Percentiles rank a stretch among this genome's conserved stretches.
Evolutionary conservation across 371 early-diverging fungal genomes (phyloP).

Genomic region (Mortierella sp.): DNA sequence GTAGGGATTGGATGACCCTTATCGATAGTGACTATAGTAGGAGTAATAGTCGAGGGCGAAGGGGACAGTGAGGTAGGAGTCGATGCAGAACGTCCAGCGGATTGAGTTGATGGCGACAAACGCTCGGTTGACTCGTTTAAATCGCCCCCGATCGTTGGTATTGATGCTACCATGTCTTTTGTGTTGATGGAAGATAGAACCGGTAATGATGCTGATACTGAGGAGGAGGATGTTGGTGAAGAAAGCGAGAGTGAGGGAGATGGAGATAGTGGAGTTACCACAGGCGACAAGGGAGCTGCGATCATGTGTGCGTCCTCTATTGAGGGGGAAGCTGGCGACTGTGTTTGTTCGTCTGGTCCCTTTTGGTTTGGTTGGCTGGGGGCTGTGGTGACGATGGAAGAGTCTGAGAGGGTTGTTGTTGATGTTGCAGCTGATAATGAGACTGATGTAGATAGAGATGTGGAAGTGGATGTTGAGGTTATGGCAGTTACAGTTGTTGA

Average conservation of each 20-base stretch:
- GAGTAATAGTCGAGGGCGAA: conserved; percentile 8
- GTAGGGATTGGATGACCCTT: conserved; percentile 55
- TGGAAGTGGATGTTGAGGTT: not conserved
- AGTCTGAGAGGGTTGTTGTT: conserved; percentile 1
- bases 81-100: conserved; percentile 16
- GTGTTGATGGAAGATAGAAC: conserved; percentile 8
- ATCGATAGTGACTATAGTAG: conserved; percentile 29
- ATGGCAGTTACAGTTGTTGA: not conserved
- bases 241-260: conserved; percentile 22
- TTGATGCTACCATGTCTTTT: conserved; percentile 4
- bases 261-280: conserved; percentile 25
- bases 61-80: conserved; percentile 26
- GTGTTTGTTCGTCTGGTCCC: not conserved
- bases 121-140: not conserved
- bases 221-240: conserved; percentile 22
- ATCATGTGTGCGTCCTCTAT: conserved; percentile 13
- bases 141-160: not conserved
- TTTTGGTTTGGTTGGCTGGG: conserved; percentile 4
- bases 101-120: not conserved
- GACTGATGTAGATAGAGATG: conserved; percentile 10
- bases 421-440: conserved; percentile 1
- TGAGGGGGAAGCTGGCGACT: not conserved
- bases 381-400: conserved; percentile 22
- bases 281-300: not conserved
- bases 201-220: conserved; percentile 3